phyloP scores from a whole-genome alignment of 2,329 filamentous ascomycete genomes.

The Colletotrichum truncatum region DNA sequence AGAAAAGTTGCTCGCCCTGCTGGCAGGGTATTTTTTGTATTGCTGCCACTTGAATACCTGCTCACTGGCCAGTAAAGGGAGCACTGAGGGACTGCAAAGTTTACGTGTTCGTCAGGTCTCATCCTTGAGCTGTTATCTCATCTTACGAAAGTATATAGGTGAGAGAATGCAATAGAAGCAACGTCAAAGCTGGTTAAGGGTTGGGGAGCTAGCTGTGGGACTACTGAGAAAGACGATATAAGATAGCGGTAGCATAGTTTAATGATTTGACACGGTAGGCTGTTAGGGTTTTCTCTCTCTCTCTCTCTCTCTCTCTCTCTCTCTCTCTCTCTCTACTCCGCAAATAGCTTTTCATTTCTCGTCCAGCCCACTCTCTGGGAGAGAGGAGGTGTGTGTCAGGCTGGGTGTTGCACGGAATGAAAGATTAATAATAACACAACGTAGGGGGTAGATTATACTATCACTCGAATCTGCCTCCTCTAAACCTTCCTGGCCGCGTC shows the following conservation, averaged over 20 bases:
- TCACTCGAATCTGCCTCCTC: no score
- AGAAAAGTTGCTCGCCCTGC: not conserved
- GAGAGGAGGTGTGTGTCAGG: no score
- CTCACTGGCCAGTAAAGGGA: not conserved
- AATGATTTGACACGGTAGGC: not conserved
- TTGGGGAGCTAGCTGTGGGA: no score
- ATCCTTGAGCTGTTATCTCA: not conserved
- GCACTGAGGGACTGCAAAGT: not conserved
- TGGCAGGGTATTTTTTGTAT: not conserved
- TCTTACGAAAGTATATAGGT: not conserved
- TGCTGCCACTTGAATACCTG: no score
- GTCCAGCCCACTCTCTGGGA: no score
- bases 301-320: no score
- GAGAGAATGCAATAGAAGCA: not conserved
- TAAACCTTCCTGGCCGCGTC: no score
- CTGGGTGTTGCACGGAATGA: no score
- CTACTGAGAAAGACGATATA: not conserved
- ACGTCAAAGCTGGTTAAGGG: not conserved
- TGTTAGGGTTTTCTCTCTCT: not conserved
- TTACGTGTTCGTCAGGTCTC: not conserved
- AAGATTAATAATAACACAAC: no score
- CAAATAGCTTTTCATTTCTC: no score
- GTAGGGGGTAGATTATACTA: no score
- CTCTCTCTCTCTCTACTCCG: not conserved
- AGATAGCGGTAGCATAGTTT: conserved; percentile 14